phyloP scores from a whole-genome alignment of 768 basidiomycete species.

The Rubroboletus satanas region DNA sequence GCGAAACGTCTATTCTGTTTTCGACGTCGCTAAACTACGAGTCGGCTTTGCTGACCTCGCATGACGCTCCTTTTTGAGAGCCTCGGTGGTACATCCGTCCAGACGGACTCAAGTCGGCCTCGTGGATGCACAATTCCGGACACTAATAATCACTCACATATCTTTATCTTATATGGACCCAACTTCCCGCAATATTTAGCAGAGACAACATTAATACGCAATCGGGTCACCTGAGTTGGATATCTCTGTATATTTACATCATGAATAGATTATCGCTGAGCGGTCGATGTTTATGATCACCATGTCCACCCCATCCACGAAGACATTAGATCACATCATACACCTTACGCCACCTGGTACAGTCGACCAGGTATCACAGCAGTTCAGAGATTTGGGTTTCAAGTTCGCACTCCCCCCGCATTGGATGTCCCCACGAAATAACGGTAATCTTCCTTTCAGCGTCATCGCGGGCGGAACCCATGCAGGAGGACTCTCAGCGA shows the following conservation, averaged over 20 bases:
- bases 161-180: neutral
- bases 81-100: neutral
- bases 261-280: neutral
- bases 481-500: slow-evolving; percentile 57
- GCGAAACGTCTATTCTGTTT: slow-evolving; percentile 44
- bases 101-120: slow-evolving; percentile 2
- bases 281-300: neutral
- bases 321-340: slow-evolving; percentile 63
- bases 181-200: neutral
- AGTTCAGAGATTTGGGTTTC: slow-evolving; percentile 63
- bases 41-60: slow-evolving; percentile 41
- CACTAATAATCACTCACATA: neutral
- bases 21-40: slow-evolving; percentile 36
- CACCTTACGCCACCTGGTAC: slow-evolving; percentile 66
- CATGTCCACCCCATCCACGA: slow-evolving; percentile 35
- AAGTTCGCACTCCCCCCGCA: slow-evolving; percentile 38
- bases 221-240: neutral
- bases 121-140: neutral
- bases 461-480: slow-evolving; percentile 67
- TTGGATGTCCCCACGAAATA: neutral
- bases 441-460: slow-evolving; percentile 31
- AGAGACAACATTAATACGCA: neutral
- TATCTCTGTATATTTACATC: neutral
- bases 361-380: slow-evolving; percentile 44
- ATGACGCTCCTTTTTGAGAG: slow-evolving; percentile 1